Conservation (phyloP, 768 basidiomycete species). For the Naganishia onofrii region DNA sequence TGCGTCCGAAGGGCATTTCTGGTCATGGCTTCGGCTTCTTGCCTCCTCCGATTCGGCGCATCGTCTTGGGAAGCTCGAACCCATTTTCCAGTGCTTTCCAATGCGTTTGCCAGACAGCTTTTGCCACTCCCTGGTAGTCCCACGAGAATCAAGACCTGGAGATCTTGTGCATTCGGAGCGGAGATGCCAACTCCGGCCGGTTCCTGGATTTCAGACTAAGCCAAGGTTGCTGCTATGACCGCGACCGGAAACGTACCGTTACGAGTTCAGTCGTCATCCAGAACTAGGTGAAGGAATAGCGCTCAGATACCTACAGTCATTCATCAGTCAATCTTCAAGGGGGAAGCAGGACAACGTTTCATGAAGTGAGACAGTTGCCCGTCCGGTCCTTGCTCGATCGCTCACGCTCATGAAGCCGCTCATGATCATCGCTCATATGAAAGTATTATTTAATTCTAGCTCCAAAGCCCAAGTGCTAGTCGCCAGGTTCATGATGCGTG, state of each 20-base stretch:
- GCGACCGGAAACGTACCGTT: neutral
- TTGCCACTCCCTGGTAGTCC: conserved; percentile 50
- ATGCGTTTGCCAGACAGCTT: conserved; percentile 41
- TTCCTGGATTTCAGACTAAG: neutral
- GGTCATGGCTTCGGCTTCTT: conserved; percentile 45
- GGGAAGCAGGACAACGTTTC: too few species aligned
- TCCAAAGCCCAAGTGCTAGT: too few species aligned
- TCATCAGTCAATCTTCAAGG: too few species aligned
- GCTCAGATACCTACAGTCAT: too few species aligned
- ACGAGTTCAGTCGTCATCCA: neutral
- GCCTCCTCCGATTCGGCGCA: conserved; percentile 41
- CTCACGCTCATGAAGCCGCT: too few species aligned
- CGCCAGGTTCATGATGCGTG: too few species aligned
- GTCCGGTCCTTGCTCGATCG: too few species aligned
- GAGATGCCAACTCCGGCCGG: neutral
- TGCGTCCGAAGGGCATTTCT: conserved; percentile 32
- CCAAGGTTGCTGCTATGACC: neutral
- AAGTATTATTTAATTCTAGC: too few species aligned
- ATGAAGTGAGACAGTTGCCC: too few species aligned
- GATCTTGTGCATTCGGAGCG: neutral
- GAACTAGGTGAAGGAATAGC: neutral
- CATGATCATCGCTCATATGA: too few species aligned
- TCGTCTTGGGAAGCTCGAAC: conserved; percentile 51
- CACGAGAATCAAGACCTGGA: conserved; percentile 41
- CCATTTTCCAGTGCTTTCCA: conserved; percentile 39